These are phyloP conservation scores for Cardamine resedifolia DNA, from an alignment of 345 rosid genomes.

Conservation along the genomic window DNA sequence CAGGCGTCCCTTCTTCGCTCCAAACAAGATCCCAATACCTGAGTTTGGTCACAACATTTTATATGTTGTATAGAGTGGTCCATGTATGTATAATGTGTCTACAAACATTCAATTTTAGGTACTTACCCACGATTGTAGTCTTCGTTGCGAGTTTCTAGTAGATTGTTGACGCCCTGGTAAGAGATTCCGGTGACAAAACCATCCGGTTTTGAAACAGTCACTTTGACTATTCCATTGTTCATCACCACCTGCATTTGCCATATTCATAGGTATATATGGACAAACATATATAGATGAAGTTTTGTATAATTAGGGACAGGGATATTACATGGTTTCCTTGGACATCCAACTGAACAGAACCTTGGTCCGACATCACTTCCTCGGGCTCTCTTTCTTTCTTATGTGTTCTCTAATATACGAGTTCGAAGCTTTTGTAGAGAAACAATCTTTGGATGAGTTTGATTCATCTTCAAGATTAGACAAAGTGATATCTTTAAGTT, in stretches of 20 bases:
- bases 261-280: neutral
- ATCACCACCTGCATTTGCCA: constrained; percentile 60
- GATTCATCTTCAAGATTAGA: constrained; percentile 25
- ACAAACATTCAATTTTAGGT: neutral
- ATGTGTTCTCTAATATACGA: neutral
- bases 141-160: constrained; percentile 72
- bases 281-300: neutral
- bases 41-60: neutral
- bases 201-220: constrained; percentile 73
- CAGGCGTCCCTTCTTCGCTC: constrained; percentile 52
- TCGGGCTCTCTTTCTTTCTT: neutral
- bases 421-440: constrained; percentile 25
- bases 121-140: constrained; percentile 73
- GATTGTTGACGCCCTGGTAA: constrained; percentile 63
- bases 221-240: constrained; percentile 67
- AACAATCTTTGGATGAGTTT: constrained; percentile 11
- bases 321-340: constrained; percentile 28
- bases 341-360: constrained; percentile 22
- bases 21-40: constrained; percentile 76
- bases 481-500: constrained; percentile 31
- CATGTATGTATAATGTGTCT: neutral
- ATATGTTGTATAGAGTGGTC: neutral
- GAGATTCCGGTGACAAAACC: constrained; percentile 74
- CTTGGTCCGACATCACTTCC: constrained; percentile 28
- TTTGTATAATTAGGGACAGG: neutral